Percentiles rank a stretch among this genome's conserved stretches.
Conservation (phyloP, 169 alveolate species). For the Cyclospora cayetanensis region DNA sequence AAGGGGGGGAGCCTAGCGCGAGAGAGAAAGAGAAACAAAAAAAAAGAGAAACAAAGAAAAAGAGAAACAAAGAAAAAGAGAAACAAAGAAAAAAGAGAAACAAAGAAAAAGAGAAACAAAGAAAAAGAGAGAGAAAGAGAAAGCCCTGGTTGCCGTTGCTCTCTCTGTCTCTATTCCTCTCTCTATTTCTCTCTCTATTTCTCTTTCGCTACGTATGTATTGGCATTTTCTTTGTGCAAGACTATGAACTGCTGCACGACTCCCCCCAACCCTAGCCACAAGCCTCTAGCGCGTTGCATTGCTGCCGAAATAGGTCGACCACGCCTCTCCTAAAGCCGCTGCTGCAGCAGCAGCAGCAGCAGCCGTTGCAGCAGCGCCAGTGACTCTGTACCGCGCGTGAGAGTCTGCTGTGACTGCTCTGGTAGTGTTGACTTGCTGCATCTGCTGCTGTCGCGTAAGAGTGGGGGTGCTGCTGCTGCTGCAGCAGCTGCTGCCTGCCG, state of each 20-base stretch:
- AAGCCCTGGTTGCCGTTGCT: too few relatives aligned
- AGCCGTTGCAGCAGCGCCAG: slow-evolving; percentile 28
- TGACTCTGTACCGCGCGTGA: slow-evolving; percentile 65
- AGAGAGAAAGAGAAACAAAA: not conserved
- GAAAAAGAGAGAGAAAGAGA: too few relatives aligned
- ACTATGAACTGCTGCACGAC: too few relatives aligned
- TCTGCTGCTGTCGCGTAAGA: slow-evolving; percentile 52
- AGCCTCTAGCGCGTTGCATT: not conserved
- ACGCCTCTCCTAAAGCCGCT: slow-evolving; percentile 22
- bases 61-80: not conserved
- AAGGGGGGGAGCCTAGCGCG: too few relatives aligned
- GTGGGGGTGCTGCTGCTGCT: slow-evolving; percentile 33
- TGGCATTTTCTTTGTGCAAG: too few relatives aligned
- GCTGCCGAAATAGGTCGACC: not conserved
- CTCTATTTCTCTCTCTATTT: too few relatives aligned
- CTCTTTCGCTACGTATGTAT: too few relatives aligned
- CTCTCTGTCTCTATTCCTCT: too few relatives aligned
- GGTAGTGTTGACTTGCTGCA: slow-evolving; percentile 58
- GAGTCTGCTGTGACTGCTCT: slow-evolving; percentile 54
- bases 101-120: too few relatives aligned
- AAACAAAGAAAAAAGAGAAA: too few relatives aligned
- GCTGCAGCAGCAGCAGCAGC: slow-evolving; percentile 53
- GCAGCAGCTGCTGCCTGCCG: slow-evolving; percentile 52
- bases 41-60: not conserved
- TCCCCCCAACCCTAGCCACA: too few relatives aligned